phyloP scores from a whole-genome alignment of 495 filamentous ascomycete species.

The Penicillium paxilli region DNA sequence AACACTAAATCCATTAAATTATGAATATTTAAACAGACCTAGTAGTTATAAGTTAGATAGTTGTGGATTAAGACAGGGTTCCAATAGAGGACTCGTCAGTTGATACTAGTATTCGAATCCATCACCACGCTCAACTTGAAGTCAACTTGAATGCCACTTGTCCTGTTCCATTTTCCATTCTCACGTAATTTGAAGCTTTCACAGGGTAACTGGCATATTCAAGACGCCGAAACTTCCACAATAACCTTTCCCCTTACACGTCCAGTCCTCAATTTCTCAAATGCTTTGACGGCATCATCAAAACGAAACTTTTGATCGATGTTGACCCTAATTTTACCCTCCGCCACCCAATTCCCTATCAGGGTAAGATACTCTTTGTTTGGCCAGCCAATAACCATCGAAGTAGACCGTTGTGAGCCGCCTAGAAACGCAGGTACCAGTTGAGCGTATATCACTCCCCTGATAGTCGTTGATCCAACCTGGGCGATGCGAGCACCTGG shows the following conservation, averaged over 20 bases:
- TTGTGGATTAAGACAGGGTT: too few species aligned
- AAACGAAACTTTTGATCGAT: conserved; percentile 63
- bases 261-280: conserved; percentile 60
- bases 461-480: conserved; percentile 45
- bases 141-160: too few species aligned
- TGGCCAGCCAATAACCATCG: conserved; percentile 42
- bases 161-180: too few species aligned
- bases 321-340: conserved; percentile 60
- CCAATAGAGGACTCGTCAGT: too few species aligned
- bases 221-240: conserved; percentile 44
- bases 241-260: conserved; percentile 70
- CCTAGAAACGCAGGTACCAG: conserved; percentile 59
- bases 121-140: too few species aligned
- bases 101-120: too few species aligned
- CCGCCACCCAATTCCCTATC: conserved; percentile 58
- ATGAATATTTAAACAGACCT: too few species aligned
- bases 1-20: too few species aligned
- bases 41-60: too few species aligned
- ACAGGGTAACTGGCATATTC: too few species aligned
- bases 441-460: conserved; percentile 25
- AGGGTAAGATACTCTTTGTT: conserved; percentile 48
- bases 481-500: conserved; percentile 55
- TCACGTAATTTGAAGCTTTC: too few species aligned
- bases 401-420: conserved; percentile 59
- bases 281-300: conserved; percentile 65